A percentile compares a stretch with the other conserved stretches of the same genome.
Conservation (phyloP, 2,329 filamentous ascomycete genomes). For the Pseudodiploospora longispora region DNA sequence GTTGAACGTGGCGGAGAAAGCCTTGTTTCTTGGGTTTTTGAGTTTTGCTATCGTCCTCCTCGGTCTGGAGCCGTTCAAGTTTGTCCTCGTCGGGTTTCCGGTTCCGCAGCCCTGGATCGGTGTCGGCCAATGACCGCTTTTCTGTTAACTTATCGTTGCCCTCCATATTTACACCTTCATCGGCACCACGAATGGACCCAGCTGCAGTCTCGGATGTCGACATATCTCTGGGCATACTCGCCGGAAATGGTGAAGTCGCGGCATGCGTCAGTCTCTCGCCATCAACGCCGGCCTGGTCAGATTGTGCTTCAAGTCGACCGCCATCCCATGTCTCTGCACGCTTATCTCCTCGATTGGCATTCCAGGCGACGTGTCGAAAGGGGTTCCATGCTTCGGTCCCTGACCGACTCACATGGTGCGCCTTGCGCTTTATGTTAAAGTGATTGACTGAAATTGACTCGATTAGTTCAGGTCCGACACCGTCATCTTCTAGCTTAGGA, state of each 20-base stretch:
- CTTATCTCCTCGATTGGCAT: constrained; percentile 11
- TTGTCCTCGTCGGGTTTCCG: constrained; percentile 20
- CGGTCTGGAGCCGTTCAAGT: background rate
- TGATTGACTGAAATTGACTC: constrained; percentile 32
- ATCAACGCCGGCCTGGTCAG: constrained; percentile 13
- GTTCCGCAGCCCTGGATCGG: constrained; percentile 21
- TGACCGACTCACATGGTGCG: constrained; percentile 34
- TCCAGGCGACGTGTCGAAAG: constrained; percentile 32
- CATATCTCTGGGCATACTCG: constrained; percentile 14
- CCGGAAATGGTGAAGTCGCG: constrained; percentile 24
- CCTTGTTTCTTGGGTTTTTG: constrained; percentile 31
- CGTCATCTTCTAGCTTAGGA: too few species aligned
- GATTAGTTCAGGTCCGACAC: constrained; percentile 6
- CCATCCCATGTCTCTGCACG: constrained; percentile 28
- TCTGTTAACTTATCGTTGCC: constrained; percentile 12
- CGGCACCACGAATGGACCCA: constrained; percentile 11
- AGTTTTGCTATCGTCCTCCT: constrained; percentile 23
- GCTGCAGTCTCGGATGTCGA: constrained; percentile 18
- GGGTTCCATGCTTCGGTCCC: constrained; percentile 33
- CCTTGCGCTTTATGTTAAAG: constrained; percentile 35
- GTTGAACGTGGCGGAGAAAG: constrained; percentile 38
- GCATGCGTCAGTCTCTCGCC: constrained; percentile 27
- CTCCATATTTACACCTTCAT: constrained; percentile 13
- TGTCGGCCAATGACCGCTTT: constrained; percentile 14
- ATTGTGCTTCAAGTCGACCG: constrained; percentile 23